A percentile compares a stretch with the other conserved stretches of the same genome.
Evolutionary conservation across 805 yeast genomes (phyloP).

Genomic region (Komagataella kurtzmanii): DNA sequence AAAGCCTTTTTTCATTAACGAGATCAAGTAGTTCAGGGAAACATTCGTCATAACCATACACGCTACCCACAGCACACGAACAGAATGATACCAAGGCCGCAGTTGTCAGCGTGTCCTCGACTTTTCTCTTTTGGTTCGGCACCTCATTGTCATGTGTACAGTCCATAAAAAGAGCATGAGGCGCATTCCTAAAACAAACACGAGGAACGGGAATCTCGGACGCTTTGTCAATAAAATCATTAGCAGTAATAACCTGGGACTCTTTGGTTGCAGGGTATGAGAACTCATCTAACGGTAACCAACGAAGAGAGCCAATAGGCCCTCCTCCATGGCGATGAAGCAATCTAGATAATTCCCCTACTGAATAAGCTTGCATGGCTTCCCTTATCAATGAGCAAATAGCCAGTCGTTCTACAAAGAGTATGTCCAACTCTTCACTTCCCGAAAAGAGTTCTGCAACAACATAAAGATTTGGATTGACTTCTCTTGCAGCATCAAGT

Average conservation of each 20-base stretch:
- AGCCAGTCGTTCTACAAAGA: constrained; percentile 85
- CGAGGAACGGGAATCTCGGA: constrained; percentile 62
- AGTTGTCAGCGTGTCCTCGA: constrained; percentile 87
- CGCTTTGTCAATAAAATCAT: constrained; percentile 20
- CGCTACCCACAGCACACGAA: constrained; percentile 88
- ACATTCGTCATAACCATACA: constrained; percentile 87
- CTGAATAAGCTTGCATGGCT: constrained; percentile 95
- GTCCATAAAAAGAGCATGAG: constrained; percentile 94
- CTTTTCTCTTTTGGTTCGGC: constrained; percentile 80
- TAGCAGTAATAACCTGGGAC: constrained; percentile 9
- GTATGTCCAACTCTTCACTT: constrained; percentile 77
- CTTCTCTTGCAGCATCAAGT: constrained; percentile 75
- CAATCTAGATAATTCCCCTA: constrained; percentile 70
- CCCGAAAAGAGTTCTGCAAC: constrained; percentile 94
- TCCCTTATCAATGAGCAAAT: constrained; percentile 84
- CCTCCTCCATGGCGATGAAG: constrained; percentile 91
- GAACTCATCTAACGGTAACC: constrained; percentile 64
- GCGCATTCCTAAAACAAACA: constrained; percentile 52
- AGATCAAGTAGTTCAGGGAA: constrained; percentile 74
- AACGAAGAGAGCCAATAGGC: constrained; percentile 84
- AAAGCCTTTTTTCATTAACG: constrained; percentile 60
- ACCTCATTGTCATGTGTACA: constrained; percentile 94
- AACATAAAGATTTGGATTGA: constrained; percentile 77
- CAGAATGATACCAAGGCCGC: constrained; percentile 93
- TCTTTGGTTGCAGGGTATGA: constrained; percentile 47